Evolutionary conservation across 2,329 filamentous ascomycete genomes (phyloP).

Genomic region (Penicillium decumbens): DNA sequence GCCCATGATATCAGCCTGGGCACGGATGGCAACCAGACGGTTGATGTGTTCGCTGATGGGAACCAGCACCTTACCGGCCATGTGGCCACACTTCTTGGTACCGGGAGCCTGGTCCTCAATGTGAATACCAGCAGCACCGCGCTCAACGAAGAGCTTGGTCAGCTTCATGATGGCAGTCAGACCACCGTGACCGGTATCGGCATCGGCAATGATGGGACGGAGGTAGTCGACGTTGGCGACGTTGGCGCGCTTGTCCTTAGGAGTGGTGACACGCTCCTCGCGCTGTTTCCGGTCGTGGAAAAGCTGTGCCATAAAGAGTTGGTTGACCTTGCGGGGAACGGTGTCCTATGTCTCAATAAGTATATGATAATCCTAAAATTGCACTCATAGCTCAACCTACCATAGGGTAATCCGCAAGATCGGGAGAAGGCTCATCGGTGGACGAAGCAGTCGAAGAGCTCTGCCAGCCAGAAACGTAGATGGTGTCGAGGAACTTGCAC

Average conservation of each 20-base stretch:
- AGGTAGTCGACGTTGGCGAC: constrained; percentile 86
- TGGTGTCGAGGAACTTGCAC: constrained; percentile 97
- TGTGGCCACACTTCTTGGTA: constrained; percentile 99
- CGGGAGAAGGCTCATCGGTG: constrained; percentile 91
- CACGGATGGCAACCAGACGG: constrained; percentile 89
- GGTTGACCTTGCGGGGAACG: constrained; percentile 95
- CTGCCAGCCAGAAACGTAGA: constrained; percentile 99
- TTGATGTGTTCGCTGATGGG: constrained; percentile 98
- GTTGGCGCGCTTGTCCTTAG: constrained; percentile 66
- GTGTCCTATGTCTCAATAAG: constrained; percentile 62
- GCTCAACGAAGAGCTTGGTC: constrained; percentile 95
- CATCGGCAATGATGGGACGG: constrained; percentile 91
- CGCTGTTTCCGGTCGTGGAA: constrained; percentile 99
- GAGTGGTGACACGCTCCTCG: constrained; percentile 78
- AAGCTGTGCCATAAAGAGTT: constrained; percentile 96
- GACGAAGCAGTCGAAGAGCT: constrained; percentile 93
- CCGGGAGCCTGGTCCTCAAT: constrained; percentile 98
- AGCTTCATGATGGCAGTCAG: constrained; percentile 99
- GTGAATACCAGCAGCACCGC: constrained; percentile 94
- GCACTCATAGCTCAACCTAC: constrained; percentile 45
- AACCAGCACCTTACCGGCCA: constrained; percentile 97
- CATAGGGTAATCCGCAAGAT: constrained; percentile 96
- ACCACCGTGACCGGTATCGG: constrained; percentile 94
- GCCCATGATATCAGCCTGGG: constrained; percentile 98
- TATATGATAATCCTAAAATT: background rate